Base-by-base conservation (phyloP, 225 moss, liverwort and hornwort species). In the Marchantia paleacea region DNA sequence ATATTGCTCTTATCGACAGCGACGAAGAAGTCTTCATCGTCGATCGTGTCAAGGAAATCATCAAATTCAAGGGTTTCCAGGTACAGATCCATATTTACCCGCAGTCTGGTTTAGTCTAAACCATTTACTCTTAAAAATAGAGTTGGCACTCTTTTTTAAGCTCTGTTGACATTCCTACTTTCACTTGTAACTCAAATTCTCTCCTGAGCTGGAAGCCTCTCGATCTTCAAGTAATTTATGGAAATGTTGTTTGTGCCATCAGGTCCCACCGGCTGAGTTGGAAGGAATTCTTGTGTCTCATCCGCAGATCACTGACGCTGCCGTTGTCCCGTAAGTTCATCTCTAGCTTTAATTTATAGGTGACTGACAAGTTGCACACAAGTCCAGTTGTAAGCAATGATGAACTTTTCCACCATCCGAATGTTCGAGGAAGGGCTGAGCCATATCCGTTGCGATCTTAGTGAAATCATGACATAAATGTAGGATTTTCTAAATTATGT, bases 31-130 rank as follows among this genome's bases (percentile, higher is more conserved):
- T 97, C 78, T 97, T 97, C 63, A 94, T 97, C 29, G 92, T 97
- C 0, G 96, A 97, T 72, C 84, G 96, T n/a, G 92, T 97, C n/a
- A 97, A 97, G 82, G 96, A 97, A 73, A 90, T 94, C 0, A 97
- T 97, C 78, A 97, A 97, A 87, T 93, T 88, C 81, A 97, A 97
- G 82, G 96, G 96, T 16, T 94, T 97, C 30, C 96, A 97, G 87
- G 90, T 90, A 74, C 51, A 70, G 50, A 39, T 72, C 50, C 39
- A 39, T 39, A 39, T 5, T 2, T 39, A 39, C 5, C 39, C 39
- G 39, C 2, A 39, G 39, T 39, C 14, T 52, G 47, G 19, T 51
- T 10, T 19, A 50, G 20, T 8, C 20, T 22, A n/a, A 6, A 9
- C 22, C 19, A 15, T 3, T 0, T 26, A 66, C 2, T 29, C 4